phyloP scores from a whole-genome alignment of 805 yeast genomes.

The Lachancea cidri region DNA sequence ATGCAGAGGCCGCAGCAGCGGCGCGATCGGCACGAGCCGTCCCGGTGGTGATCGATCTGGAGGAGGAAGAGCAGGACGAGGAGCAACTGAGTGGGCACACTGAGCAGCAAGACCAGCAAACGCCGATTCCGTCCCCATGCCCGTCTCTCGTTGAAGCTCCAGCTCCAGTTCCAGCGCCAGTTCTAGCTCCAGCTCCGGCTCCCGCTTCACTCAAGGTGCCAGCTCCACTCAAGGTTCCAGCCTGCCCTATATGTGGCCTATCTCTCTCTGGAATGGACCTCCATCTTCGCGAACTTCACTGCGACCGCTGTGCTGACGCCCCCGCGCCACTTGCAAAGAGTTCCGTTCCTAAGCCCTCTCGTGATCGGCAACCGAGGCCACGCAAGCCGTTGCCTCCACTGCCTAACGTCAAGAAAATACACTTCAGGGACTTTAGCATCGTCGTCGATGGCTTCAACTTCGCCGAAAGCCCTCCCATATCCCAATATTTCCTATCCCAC shows the following conservation, averaged over 20 bases:
- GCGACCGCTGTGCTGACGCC: constrained; percentile 45
- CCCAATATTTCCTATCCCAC: constrained; percentile 64
- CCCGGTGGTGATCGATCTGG: constrained; percentile 13
- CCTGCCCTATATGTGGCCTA: constrained; percentile 51
- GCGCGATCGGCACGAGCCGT: constrained; percentile 8
- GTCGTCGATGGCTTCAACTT: constrained; percentile 63
- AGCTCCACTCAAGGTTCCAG: no score
- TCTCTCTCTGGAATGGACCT: constrained; percentile 37
- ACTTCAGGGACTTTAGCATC: constrained; percentile 28
- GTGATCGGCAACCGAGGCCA: no score
- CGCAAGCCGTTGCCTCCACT: constrained; percentile 32
- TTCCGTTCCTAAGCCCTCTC: no score
- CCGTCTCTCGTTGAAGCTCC: neutral
- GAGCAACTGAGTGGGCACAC: neutral
- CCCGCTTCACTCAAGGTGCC: no score
- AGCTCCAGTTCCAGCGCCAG: no score
- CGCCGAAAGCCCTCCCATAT: constrained; percentile 39
- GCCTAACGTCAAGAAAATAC: constrained; percentile 13
- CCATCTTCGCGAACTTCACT: constrained; percentile 47
- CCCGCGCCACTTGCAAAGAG: neutral
- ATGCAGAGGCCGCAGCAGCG: constrained; percentile 21
- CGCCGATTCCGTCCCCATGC: neutral
- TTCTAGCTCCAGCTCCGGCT: no score
- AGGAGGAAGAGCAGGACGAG: constrained; percentile 9
- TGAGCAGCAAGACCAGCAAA: neutral